Evolutionary conservation across 2,329 filamentous ascomycete genomes (phyloP).

Genomic region (Colletotrichum scovillei): DNA sequence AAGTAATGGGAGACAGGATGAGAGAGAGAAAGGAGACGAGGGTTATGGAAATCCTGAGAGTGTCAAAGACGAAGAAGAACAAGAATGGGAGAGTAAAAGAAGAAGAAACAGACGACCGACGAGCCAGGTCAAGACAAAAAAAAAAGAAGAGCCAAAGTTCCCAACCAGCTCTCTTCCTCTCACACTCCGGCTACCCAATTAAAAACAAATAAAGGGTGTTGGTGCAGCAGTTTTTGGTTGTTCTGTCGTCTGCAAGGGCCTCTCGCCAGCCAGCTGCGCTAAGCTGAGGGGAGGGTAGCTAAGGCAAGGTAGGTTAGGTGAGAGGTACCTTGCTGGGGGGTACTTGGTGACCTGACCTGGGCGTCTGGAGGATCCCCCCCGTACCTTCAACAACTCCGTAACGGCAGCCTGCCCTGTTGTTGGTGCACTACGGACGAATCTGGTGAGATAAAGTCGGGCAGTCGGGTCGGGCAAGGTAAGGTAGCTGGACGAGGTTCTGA

Average conservation of each 20-base stretch:
- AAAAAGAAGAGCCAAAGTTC: not conserved
- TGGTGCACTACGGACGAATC: not conserved
- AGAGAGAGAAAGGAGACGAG: not conserved
- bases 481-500: not conserved
- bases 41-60: not conserved
- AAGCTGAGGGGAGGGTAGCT: slow-evolving; percentile 1
- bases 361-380: not conserved
- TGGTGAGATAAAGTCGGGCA: not conserved
- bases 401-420: not conserved
- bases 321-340: not conserved
- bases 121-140: not conserved
- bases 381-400: not conserved
- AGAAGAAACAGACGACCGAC: slow-evolving; percentile 7
- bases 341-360: slow-evolving; percentile 2
- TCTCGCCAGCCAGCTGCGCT: slow-evolving; percentile 25
- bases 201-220: not conserved
- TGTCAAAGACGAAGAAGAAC: not conserved
- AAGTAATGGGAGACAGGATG: not conserved
- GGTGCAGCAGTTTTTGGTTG: slow-evolving; percentile 24
- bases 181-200: not conserved
- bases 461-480: not conserved
- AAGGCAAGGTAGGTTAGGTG: not conserved
- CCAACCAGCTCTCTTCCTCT: not conserved
- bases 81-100: not conserved
- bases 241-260: slow-evolving; percentile 31